Conservation (phyloP, 148 eudicot genomes). For the Vaccinium corymbosum region DNA sequence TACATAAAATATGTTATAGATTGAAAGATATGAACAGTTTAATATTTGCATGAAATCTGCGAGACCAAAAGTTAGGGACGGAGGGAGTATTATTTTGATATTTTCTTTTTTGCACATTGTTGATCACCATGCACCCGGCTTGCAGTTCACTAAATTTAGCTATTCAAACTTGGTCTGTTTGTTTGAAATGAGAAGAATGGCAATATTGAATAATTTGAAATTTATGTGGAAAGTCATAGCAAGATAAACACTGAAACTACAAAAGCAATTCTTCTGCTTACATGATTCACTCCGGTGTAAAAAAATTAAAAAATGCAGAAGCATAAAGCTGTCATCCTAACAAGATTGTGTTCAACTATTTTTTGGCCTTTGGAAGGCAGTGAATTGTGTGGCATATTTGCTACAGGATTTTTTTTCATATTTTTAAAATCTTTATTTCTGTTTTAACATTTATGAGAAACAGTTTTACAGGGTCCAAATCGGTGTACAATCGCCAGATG, state of each 20-base stretch:
- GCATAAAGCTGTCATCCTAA: background rate
- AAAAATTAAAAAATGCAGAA: background rate
- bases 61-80: no score
- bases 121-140: background rate
- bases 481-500: slow-evolving; percentile 90
- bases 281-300: background rate
- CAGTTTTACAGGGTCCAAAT: slow-evolving; percentile 97
- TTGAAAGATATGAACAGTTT: no score
- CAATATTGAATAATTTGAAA: background rate
- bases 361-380: background rate
- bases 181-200: background rate
- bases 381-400: background rate
- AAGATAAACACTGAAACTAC: background rate
- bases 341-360: background rate
- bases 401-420: background rate
- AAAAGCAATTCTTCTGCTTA: background rate
- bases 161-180: background rate
- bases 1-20: no score
- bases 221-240: background rate
- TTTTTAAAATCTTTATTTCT: background rate
- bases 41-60: no score
- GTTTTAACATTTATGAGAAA: slow-evolving; percentile 37
- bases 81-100: background rate
- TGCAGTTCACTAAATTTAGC: background rate
- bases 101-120: background rate